These are phyloP conservation scores for Lichtheimia corymbifera DNA, from an alignment of 371 early-diverging fungal species.

Conservation along the genomic window DNA sequence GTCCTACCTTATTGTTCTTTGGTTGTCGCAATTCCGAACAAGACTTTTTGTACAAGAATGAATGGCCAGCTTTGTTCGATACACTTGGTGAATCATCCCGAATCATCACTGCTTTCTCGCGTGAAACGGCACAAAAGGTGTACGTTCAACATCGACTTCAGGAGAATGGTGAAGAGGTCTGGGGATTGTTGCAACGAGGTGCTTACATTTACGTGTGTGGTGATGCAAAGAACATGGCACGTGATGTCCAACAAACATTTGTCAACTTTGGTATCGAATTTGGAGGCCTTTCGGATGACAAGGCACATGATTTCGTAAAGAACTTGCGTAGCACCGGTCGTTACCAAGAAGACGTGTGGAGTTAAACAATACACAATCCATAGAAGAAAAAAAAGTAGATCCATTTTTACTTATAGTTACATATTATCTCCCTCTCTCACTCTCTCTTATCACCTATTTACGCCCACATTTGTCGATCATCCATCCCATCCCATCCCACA, in stretches of 20 bases:
- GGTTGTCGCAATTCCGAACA: slow-evolving; percentile 85
- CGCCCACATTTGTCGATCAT: neutral
- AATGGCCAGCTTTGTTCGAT: slow-evolving; percentile 72
- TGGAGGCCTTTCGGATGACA: slow-evolving; percentile 71
- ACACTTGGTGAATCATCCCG: slow-evolving; percentile 59
- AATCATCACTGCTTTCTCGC: slow-evolving; percentile 86
- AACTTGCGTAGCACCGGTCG: slow-evolving; percentile 77
- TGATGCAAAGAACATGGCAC: slow-evolving; percentile 96
- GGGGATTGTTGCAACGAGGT: slow-evolving; percentile 74
- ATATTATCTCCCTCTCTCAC: neutral
- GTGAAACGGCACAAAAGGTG: slow-evolving; percentile 76
- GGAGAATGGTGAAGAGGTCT: slow-evolving; percentile 66
- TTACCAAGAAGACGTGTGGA: slow-evolving; percentile 97
- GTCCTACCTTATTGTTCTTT: slow-evolving; percentile 88
- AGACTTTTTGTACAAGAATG: slow-evolving; percentile 89
- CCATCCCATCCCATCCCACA: neutral
- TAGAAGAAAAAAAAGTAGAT: neutral
- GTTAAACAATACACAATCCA: slow-evolving; percentile 28
- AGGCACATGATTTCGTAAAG: slow-evolving; percentile 81
- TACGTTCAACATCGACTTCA: slow-evolving; percentile 86
- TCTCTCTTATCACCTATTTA: neutral
- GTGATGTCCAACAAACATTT: slow-evolving; percentile 80
- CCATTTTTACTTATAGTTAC: neutral
- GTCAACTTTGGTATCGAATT: slow-evolving; percentile 65
- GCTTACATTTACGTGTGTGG: slow-evolving; percentile 93